phyloP scores from a whole-genome alignment of 495 filamentous ascomycete genomes.

The Antarctomyces pellizariae region DNA sequence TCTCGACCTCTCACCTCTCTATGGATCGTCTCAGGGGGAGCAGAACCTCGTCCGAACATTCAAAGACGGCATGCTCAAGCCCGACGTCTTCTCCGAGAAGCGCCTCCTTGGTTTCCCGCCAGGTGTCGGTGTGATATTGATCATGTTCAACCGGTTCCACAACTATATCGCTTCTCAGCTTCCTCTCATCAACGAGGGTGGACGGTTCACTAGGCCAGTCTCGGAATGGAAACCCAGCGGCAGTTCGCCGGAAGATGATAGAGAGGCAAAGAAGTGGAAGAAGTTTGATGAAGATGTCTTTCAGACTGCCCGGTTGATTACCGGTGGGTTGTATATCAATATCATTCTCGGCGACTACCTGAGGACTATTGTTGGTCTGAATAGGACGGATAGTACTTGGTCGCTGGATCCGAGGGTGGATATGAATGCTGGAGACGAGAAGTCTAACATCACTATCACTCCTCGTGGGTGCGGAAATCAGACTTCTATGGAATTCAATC shows the following conservation, averaged over 20 bases:
- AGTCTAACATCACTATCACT: constrained; percentile 14
- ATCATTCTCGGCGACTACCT: constrained; percentile 67
- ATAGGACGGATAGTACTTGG: constrained; percentile 57
- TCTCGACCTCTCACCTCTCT: constrained; percentile 62
- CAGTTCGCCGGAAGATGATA: constrained; percentile 10
- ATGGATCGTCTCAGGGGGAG: constrained; percentile 57
- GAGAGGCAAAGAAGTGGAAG: constrained; percentile 26
- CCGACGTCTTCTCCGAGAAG: constrained; percentile 57
- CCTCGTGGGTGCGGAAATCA: constrained; percentile 48
- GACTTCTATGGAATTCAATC: constrained; percentile 54
- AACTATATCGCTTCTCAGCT: constrained; percentile 49
- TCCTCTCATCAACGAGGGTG: constrained; percentile 35
- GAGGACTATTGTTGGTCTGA: constrained; percentile 62
- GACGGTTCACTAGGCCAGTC: constrained; percentile 37
- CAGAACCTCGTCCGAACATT: constrained; percentile 56
- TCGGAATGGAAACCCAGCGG: no score
- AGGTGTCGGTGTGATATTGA: constrained; percentile 51
- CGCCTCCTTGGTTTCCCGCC: constrained; percentile 58
- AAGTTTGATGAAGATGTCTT: constrained; percentile 69
- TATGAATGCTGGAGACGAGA: constrained; percentile 10
- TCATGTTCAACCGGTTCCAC: constrained; percentile 60
- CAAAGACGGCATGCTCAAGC: constrained; percentile 59
- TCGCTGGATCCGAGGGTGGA: constrained; percentile 48
- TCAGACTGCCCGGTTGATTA: constrained; percentile 59
- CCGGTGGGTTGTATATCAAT: constrained; percentile 69